phyloP scores from a whole-genome alignment of 2,329 filamentous ascomycete genomes.

The Penicillium sp. region DNA sequence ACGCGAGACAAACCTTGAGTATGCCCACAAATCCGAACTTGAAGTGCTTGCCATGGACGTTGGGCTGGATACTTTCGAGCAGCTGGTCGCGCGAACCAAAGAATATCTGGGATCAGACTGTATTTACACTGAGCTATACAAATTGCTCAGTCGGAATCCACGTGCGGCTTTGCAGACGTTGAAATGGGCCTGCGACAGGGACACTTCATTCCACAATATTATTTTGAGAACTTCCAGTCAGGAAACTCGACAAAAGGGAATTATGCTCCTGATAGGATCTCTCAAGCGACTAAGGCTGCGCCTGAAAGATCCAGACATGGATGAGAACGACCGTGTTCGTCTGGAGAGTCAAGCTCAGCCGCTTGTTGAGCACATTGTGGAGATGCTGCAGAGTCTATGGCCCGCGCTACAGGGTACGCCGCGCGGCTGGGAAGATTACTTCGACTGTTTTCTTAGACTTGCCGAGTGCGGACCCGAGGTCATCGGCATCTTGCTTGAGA shows the following conservation, averaged over 20 bases:
- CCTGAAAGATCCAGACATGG: slow-evolving; percentile 23
- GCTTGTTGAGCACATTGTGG: slow-evolving; percentile 38
- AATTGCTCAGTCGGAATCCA: slow-evolving; percentile 52
- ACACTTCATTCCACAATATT: slow-evolving; percentile 62
- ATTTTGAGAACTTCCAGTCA: slow-evolving; percentile 61
- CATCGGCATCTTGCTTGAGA: slow-evolving; percentile 58
- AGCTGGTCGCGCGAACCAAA: slow-evolving; percentile 70
- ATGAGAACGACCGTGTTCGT: slow-evolving; percentile 25
- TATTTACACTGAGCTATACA: slow-evolving; percentile 54
- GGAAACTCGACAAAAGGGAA: slow-evolving; percentile 55
- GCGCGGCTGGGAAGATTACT: slow-evolving; percentile 75
- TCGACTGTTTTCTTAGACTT: slow-evolving; percentile 68
- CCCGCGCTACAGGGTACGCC: slow-evolving; percentile 60
- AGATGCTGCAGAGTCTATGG: slow-evolving; percentile 60
- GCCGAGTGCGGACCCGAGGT: slow-evolving; percentile 62
- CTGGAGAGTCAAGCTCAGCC: slow-evolving; percentile 30
- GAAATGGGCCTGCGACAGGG: slow-evolving; percentile 59
- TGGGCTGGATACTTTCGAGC: slow-evolving; percentile 65
- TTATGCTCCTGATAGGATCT: slow-evolving; percentile 53
- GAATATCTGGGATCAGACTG: slow-evolving; percentile 63
- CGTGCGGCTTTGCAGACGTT: slow-evolving; percentile 61
- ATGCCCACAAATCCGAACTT: slow-evolving; percentile 48
- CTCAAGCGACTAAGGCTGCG: slow-evolving; percentile 54
- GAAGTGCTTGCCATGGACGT: slow-evolving; percentile 47
- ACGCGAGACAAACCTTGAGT: slow-evolving; percentile 50